phyloP scores from a whole-genome alignment of 192 early-diverging fungal species.

The Coemansia sp. region DNA sequence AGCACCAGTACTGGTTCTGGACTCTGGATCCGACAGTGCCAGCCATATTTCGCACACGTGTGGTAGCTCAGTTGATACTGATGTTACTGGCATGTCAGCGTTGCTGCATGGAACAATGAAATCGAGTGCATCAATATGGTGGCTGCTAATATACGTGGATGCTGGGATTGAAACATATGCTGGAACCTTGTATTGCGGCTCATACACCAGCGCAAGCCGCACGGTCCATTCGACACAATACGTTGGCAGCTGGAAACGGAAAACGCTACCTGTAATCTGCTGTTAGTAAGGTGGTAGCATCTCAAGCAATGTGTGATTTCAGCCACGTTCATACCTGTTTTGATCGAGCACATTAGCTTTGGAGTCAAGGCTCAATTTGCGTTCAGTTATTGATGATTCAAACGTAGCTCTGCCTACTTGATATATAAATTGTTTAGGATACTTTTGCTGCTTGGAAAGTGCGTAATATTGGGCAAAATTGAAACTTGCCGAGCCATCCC shows the following conservation, averaged over 20 bases:
- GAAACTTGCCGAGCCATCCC: slow-evolving; percentile 28
- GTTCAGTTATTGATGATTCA: neutral
- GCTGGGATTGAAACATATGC: slow-evolving; percentile 14
- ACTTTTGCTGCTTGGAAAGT: neutral
- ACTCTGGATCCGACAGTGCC: neutral
- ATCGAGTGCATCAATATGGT: slow-evolving; percentile 40
- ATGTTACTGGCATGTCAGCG: neutral
- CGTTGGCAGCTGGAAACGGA: slow-evolving; percentile 23
- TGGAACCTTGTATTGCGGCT: slow-evolving; percentile 18
- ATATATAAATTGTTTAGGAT: neutral
- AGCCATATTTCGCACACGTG: slow-evolving; percentile 43
- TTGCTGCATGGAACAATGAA: slow-evolving; percentile 9
- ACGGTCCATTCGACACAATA: slow-evolving; percentile 30
- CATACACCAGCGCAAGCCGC: slow-evolving; percentile 24
- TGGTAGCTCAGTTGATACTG: neutral
- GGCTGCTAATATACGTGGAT: neutral
- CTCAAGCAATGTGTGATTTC: neutral
- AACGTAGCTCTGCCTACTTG: neutral
- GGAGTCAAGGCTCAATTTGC: neutral
- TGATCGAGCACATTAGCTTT: neutral
- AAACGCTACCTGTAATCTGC: slow-evolving; percentile 15
- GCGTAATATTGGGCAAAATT: neutral
- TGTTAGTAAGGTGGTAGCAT: neutral
- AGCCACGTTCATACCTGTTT: neutral
- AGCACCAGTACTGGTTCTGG: neutral